Base-by-base conservation (phyloP, 2,329 filamentous ascomycete species). In the Graphilbum sp. region DNA sequence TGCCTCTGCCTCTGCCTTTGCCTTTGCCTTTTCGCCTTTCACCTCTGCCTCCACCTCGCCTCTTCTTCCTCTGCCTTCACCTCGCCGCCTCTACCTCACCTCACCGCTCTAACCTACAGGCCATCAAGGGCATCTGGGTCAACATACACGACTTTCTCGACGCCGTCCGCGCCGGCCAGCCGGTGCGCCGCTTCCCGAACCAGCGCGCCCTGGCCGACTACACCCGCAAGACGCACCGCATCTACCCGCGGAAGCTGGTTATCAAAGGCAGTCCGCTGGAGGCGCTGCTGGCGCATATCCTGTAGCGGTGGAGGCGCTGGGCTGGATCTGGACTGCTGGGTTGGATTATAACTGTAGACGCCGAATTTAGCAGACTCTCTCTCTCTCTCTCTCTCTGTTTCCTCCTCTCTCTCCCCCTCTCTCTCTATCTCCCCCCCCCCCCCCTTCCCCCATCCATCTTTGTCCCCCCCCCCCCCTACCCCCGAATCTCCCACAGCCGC, bases 401-500 rank as follows among this genome's bases (percentile, higher is more conserved):
- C n/a, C n/a, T n/a, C n/a, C n/a, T n/a, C n/a, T n/a, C n/a, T n/a
- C n/a, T n/a, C n/a, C n/a, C n/a, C n/a, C n/a, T n/a, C n/a, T n/a
- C n/a, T n/a, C n/a, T n/a, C n/a, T n/a, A n/a, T n/a, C n/a, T n/a
- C n/a, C n/a, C n/a, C n/a, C n/a, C n/a, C n/a, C n/a, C 16, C n/a
- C 16, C 30, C 30, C n/a, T 32, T 9, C 16, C 13, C 15, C 27
- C 27, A 30, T 12, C 15, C 27, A n/a, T 30, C 10, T 12, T 13
- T 30, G 27, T 32, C 30, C 16, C 30, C 15, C 30, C 16, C 18
- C 25, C 36, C 2, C 16, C 23, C 24, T 27, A 84, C 46, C 62
- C 69, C 52, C 78, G 64, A 47, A 94, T 84, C 62, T 95, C 86
- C 86, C 88, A 98, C 54, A 95, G 56, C 45, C 83, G 71, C 44